phyloP scores from a whole-genome alignment of 148 eudicot genomes.

The Rhododendron ovatum region DNA sequence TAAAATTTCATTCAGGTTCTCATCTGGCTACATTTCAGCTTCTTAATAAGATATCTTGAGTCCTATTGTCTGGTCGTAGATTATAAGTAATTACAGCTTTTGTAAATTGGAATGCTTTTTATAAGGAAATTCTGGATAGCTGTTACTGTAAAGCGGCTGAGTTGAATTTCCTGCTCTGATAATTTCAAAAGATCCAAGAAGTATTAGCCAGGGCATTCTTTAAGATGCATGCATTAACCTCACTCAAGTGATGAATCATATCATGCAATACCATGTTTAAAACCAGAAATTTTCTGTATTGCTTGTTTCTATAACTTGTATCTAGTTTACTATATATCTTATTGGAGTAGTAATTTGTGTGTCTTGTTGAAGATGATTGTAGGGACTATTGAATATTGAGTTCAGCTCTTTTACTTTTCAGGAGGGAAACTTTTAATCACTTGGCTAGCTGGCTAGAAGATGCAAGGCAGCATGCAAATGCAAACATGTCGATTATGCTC shows the following conservation, averaged over 20 bases:
- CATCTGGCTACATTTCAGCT: not conserved
- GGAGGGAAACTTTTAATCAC: slow-evolving; percentile 60
- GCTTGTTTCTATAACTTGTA: not conserved
- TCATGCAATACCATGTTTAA: not conserved
- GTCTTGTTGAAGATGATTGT: not conserved
- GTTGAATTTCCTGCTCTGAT: not conserved
- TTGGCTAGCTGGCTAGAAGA: slow-evolving; percentile 59
- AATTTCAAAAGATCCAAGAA: not conserved
- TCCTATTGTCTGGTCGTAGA: not conserved
- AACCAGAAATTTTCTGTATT: not conserved
- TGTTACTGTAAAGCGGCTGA: not conserved
- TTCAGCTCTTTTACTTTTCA: slow-evolving; percentile 6
- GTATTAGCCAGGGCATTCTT: not conserved
- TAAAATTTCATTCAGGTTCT: not conserved
- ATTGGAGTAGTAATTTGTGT: not conserved
- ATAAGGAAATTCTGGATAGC: not conserved
- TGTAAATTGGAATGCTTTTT: not conserved
- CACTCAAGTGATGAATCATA: not conserved
- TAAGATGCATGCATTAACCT: not conserved
- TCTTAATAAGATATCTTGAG: not conserved
- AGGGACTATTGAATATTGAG: not conserved
- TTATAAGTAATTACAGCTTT: not conserved
- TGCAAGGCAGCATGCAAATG: slow-evolving; percentile 53
- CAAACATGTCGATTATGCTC: slow-evolving; percentile 53
- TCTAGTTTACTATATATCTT: not conserved